Evolutionary conservation across 768 basidiomycete genomes (phyloP).

Genomic region (Imleria badia): DNA sequence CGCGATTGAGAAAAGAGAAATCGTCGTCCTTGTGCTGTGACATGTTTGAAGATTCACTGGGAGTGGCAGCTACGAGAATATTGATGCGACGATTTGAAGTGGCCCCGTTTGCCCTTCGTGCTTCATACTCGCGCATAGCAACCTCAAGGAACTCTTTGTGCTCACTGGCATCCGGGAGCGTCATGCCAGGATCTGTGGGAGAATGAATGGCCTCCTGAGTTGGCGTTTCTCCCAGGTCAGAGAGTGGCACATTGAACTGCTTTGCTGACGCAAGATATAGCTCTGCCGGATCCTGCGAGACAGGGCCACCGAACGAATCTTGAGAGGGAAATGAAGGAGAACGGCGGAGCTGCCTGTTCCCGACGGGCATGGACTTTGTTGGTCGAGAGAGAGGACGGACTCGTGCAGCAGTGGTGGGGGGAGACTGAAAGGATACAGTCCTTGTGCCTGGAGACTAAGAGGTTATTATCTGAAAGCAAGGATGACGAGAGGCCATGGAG

Average conservation of each 20-base stretch:
- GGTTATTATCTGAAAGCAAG: conserved; percentile 26
- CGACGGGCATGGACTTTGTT: conserved; percentile 24
- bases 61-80: conserved; percentile 55
- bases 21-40: conserved; percentile 14
- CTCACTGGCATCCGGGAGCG: conserved; percentile 49
- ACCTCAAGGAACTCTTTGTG: conserved; percentile 22
- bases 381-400: conserved; percentile 15
- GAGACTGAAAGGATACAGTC: conserved; percentile 36
- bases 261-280: conserved; percentile 45
- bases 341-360: conserved; percentile 25
- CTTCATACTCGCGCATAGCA: conserved; percentile 28
- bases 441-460: conserved; percentile 30
- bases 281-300: conserved; percentile 48
- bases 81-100: conserved; percentile 13
- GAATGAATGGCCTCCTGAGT: conserved; percentile 27
- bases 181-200: conserved; percentile 45
- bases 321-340: conserved; percentile 46
- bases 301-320: conserved; percentile 61
- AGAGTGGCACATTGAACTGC: conserved; percentile 57
- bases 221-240: conserved; percentile 45
- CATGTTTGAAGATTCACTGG: conserved; percentile 32
- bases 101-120: conserved; percentile 14
- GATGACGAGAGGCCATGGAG: conserved; percentile 16
- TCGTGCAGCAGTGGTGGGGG: conserved; percentile 16
- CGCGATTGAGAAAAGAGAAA: conserved; percentile 11